These are phyloP conservation scores for Nitzschia sp. DNA, from an alignment of 108 stramenopile genomes.

Conservation along the genomic window DNA sequence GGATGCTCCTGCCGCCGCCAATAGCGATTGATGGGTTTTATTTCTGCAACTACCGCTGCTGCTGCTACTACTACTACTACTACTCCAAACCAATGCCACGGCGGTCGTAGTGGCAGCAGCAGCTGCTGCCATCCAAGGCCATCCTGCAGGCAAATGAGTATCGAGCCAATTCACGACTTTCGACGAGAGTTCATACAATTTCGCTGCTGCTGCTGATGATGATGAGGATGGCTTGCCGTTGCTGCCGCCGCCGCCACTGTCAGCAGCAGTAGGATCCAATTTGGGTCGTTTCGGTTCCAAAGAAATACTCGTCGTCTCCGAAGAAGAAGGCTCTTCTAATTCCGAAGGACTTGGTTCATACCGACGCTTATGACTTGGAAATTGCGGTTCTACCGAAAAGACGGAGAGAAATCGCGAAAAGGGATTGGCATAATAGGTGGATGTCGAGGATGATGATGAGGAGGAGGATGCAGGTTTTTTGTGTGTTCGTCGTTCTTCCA, in stretches of 20 bases:
- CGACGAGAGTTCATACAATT: neutral
- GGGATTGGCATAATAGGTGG: conserved; percentile 29
- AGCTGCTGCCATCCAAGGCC: conserved; percentile 10
- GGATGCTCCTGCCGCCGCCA: too few species aligned
- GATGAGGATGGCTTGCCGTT: neutral
- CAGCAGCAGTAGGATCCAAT: conserved; percentile 1
- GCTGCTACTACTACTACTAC: neutral
- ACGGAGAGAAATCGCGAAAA: conserved; percentile 48
- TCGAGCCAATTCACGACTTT: conserved; percentile 8
- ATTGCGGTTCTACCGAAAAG: conserved; percentile 42
- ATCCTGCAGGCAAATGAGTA: neutral
- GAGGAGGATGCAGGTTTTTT: neutral
- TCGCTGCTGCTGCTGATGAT: neutral
- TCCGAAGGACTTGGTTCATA: conserved; percentile 11
- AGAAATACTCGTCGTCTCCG: neutral
- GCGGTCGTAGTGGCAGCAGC: neutral
- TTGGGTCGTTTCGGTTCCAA: conserved; percentile 9
- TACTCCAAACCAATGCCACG: neutral
- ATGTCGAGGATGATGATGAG: neutral
- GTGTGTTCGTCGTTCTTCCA: conserved; percentile 34
- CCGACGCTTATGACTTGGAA: conserved; percentile 49
- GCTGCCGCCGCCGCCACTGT: neutral
- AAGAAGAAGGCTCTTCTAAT: conserved; percentile 10
- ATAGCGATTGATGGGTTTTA: too few species aligned
- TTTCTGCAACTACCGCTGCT: too few species aligned